These are phyloP conservation scores for Torulaspora franciscae DNA, from an alignment of 805 yeast genomes.

Conservation along the genomic window DNA sequence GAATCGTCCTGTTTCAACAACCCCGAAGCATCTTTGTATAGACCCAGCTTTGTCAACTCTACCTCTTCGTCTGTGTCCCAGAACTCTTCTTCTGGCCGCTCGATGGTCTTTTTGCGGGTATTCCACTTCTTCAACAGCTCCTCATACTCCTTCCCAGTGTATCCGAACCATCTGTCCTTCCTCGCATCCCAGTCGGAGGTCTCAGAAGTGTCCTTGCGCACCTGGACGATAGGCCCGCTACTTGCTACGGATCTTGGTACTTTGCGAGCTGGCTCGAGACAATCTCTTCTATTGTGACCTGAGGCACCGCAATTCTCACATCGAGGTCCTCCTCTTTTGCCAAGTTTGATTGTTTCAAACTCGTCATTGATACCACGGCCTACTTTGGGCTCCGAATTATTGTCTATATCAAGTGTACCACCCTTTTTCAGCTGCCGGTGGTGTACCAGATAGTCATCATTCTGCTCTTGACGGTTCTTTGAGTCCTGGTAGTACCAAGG, in stretches of 20 bases:
- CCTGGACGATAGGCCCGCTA: conserved; percentile 22
- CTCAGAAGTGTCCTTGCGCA: conserved; percentile 16
- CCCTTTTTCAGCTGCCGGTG: conserved; percentile 42
- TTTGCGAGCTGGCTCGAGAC: conserved; percentile 53
- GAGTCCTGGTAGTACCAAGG: conserved; percentile 33
- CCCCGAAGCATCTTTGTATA: conserved; percentile 24
- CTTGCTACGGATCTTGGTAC: conserved; percentile 29
- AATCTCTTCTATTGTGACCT: conserved; percentile 48
- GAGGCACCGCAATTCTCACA: conserved; percentile 59
- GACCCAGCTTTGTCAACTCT: conserved; percentile 41
- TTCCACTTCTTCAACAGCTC: conserved; percentile 46
- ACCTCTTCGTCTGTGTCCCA: conserved; percentile 43
- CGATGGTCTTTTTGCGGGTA: conserved; percentile 30
- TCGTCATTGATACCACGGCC: conserved; percentile 57
- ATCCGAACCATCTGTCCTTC: conserved; percentile 81
- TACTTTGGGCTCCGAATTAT: conserved; percentile 46
- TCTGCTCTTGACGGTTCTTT: conserved; percentile 14
- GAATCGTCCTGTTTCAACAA: conserved; percentile 20
- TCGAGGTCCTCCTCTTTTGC: conserved; percentile 31
- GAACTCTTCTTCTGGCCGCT: conserved; percentile 11
- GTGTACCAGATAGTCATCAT: conserved; percentile 50
- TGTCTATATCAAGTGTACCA: conserved; percentile 39
- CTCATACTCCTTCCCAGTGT: conserved; percentile 58
- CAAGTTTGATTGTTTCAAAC: conserved; percentile 22
- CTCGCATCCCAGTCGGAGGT: conserved; percentile 55